These are phyloP conservation scores for Hypseocharis bilobata DNA, from an alignment of 441 rosid species.

Conservation along the genomic window DNA sequence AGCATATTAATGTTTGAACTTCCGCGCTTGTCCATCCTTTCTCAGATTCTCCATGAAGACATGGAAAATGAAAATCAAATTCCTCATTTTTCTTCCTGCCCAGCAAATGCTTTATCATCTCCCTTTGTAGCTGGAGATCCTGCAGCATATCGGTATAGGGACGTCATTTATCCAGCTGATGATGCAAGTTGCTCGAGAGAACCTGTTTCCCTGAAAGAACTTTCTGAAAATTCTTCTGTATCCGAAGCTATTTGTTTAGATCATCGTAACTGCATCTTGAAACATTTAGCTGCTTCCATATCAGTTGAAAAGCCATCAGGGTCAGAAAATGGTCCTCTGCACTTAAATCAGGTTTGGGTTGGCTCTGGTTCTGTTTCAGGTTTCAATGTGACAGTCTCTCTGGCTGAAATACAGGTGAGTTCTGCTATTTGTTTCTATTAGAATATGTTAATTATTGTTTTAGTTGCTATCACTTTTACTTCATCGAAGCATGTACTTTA, in stretches of 20 bases:
- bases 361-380: slow-evolving; percentile 71
- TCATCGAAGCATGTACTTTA: slow-evolving; percentile 12
- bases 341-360: slow-evolving; percentile 43
- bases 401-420: slow-evolving; percentile 66
- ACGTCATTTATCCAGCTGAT: slow-evolving; percentile 32
- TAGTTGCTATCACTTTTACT: neutral
- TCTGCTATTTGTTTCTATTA: slow-evolving; percentile 18
- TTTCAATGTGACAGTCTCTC: slow-evolving; percentile 54
- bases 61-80: slow-evolving; percentile 39
- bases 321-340: slow-evolving; percentile 29
- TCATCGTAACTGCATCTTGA: slow-evolving; percentile 51
- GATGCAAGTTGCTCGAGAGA: slow-evolving; percentile 34
- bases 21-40: slow-evolving; percentile 54
- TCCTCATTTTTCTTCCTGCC: slow-evolving; percentile 47
- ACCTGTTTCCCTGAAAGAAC: slow-evolving; percentile 21
- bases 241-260: slow-evolving; percentile 27
- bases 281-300: slow-evolving; percentile 44
- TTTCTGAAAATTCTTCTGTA: slow-evolving; percentile 21
- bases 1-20: slow-evolving; percentile 50
- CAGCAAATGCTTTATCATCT: slow-evolving; percentile 37
- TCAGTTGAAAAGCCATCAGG: slow-evolving; percentile 39
- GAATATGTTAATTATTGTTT: neutral
- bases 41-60: slow-evolving; percentile 44
- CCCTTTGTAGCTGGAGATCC: slow-evolving; percentile 33
- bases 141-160: slow-evolving; percentile 28